These are phyloP conservation scores for Boletales sp. DNA, from an alignment of 768 basidiomycete genomes.

Conservation along the genomic window DNA sequence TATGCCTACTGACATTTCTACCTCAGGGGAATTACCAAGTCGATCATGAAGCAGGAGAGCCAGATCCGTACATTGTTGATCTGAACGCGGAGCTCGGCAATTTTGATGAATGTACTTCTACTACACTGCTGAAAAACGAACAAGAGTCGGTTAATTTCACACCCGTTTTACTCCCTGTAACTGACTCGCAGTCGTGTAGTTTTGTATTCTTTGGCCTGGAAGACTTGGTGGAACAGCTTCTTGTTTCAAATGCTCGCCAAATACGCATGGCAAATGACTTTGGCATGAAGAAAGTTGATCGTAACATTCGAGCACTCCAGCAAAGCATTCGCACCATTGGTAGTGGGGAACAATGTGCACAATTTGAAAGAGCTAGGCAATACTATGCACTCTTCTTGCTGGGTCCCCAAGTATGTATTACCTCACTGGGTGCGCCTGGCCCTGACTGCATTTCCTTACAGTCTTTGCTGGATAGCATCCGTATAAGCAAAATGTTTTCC, in stretches of 20 bases:
- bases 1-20: conserved; percentile 7
- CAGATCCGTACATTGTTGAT: conserved; percentile 85
- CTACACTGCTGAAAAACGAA: conserved; percentile 59
- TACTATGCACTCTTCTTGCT: conserved; percentile 80
- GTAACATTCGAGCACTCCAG: conserved; percentile 88
- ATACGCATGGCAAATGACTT: conserved; percentile 66
- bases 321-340: conserved; percentile 83
- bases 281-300: conserved; percentile 82
- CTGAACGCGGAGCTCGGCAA: conserved; percentile 77
- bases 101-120: conserved; percentile 66
- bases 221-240: conserved; percentile 76
- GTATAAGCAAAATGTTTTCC: conserved; percentile 58
- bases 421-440: not conserved
- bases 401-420: conserved; percentile 62
- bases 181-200: conserved; percentile 36
- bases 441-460: conserved; percentile 26
- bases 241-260: conserved; percentile 71
- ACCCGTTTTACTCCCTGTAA: not conserved
- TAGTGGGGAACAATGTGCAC: conserved; percentile 54
- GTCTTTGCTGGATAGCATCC: conserved; percentile 76
- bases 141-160: conserved; percentile 50
- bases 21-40: conserved; percentile 79
- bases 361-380: conserved; percentile 70
- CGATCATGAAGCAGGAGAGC: conserved; percentile 83
- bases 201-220: conserved; percentile 88